Conservation (phyloP, 2,329 filamentous ascomycete species). For the Elsinoe necatrix region DNA sequence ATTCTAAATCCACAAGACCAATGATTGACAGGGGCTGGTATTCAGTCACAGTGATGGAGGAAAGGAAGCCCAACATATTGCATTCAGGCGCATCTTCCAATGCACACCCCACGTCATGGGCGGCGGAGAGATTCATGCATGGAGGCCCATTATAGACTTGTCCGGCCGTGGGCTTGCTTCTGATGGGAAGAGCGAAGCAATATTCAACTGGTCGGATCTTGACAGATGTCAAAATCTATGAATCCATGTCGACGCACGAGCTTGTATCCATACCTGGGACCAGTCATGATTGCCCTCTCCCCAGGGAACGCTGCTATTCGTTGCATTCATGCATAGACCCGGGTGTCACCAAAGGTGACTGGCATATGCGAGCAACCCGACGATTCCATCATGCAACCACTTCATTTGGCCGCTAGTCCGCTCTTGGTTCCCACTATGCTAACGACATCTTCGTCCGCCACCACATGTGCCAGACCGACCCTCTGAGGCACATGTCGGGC, state of each 20-base stretch:
- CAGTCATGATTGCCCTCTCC: not conserved
- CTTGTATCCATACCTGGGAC: not conserved
- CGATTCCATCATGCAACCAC: not conserved
- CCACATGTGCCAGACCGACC: constrained; percentile 74
- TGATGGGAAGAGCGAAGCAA: not conserved
- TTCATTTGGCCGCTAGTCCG: constrained; percentile 25
- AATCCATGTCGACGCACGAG: not conserved
- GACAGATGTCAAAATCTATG: not conserved
- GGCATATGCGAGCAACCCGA: not conserved
- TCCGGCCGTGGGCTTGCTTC: not conserved
- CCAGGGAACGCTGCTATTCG: not conserved
- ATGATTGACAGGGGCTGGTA: constrained; percentile 7
- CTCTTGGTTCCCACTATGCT: constrained; percentile 48
- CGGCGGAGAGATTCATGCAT: not conserved
- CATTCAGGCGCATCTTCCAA: not conserved
- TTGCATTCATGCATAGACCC: not conserved
- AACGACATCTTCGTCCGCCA: constrained; percentile 62
- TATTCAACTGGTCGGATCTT: not conserved
- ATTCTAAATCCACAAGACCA: constrained; percentile 2
- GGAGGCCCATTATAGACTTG: constrained; percentile 2
- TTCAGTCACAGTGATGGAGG: not conserved
- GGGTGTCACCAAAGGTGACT: not conserved
- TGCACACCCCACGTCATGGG: not conserved
- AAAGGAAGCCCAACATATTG: not conserved
- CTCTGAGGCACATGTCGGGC: constrained; percentile 90